A percentile compares a stretch with the other conserved stretches of the same genome.
Evolutionary conservation across 495 filamentous ascomycete genomes (phyloP).

Genomic region (Xylaria cubensis): DNA sequence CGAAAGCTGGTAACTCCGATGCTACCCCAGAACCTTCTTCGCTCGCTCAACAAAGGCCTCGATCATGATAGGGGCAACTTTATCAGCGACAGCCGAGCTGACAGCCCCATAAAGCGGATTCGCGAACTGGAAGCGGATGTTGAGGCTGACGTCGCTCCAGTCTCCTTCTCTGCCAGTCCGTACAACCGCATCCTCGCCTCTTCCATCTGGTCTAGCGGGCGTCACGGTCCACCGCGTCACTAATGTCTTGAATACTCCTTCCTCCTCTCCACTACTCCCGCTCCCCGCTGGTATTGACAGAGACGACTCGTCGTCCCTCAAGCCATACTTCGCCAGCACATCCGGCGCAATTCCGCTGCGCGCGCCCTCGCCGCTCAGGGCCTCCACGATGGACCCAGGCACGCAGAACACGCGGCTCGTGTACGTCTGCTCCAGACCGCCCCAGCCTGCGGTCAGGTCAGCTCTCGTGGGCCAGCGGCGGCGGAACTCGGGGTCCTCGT

Average conservation of each 20-base stretch:
- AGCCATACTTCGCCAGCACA: slow-evolving; percentile 24
- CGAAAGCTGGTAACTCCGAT: neutral
- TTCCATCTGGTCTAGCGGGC: slow-evolving; percentile 42
- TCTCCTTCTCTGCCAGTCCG: slow-evolving; percentile 45
- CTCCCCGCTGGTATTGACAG: neutral
- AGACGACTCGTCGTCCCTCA: slow-evolving; percentile 33
- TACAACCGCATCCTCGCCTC: slow-evolving; percentile 35
- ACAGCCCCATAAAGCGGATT: slow-evolving; percentile 84
- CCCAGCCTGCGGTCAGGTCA: slow-evolving; percentile 84
- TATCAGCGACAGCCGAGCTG: slow-evolving; percentile 79
- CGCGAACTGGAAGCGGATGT: slow-evolving; percentile 79
- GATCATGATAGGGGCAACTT: slow-evolving; percentile 87
- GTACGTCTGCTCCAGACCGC: slow-evolving; percentile 80
- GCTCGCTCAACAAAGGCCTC: slow-evolving; percentile 89
- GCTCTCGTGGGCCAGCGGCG: slow-evolving; percentile 72
- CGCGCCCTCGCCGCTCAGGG: slow-evolving; percentile 67
- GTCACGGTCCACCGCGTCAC: slow-evolving; percentile 77
- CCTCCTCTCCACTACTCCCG: slow-evolving; percentile 41
- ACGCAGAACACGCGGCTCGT: slow-evolving; percentile 77
- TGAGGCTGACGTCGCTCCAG: slow-evolving; percentile 74
- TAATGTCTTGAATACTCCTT: slow-evolving; percentile 72
- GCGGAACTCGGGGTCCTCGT: slow-evolving; percentile 48
- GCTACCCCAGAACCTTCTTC: slow-evolving; percentile 41
- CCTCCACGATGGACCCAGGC: slow-evolving; percentile 72
- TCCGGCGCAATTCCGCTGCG: slow-evolving; percentile 26